phyloP scores from a whole-genome alignment of 2,329 filamentous ascomycete genomes.

The Colletotrichum scovillei region DNA sequence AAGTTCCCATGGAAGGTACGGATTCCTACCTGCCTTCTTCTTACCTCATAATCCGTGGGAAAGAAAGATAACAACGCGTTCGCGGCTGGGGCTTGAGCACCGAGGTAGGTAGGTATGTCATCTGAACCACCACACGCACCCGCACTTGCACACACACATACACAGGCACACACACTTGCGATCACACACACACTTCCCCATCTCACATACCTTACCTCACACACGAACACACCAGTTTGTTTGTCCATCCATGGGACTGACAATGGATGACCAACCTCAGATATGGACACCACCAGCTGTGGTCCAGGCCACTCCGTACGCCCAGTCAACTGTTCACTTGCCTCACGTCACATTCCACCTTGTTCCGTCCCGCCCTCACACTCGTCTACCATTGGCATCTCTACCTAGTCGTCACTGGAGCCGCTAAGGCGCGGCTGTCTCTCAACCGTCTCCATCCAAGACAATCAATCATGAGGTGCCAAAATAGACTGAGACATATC shows the following conservation, averaged over 20 bases:
- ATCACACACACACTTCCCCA: too few species aligned
- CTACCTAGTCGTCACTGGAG: neutral
- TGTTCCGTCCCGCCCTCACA: neutral
- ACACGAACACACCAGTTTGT: neutral
- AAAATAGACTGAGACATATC: slow-evolving; percentile 24
- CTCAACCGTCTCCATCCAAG: neutral
- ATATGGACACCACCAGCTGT: neutral
- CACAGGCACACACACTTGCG: too few species aligned
- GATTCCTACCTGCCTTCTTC: neutral
- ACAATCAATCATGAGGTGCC: neutral
- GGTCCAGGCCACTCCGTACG: neutral
- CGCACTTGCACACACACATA: too few species aligned
- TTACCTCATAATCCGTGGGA: too few species aligned
- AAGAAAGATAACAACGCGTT: too few species aligned
- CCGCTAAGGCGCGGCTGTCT: slow-evolving; percentile 13
- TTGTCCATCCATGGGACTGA: neutral
- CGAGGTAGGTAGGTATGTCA: too few species aligned
- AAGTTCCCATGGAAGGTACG: too few species aligned
- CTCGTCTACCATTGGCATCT: neutral
- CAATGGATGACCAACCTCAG: neutral
- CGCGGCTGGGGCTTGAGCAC: too few species aligned
- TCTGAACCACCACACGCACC: too few species aligned
- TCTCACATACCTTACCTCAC: neutral
- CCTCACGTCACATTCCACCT: slow-evolving; percentile 26
- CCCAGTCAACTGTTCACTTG: slow-evolving; percentile 15